Percentiles rank a stretch among this genome's conserved stretches.
Evolutionary conservation across 164 flowering plant species (phyloP).

Genomic region (Hamamelis virginiana): DNA sequence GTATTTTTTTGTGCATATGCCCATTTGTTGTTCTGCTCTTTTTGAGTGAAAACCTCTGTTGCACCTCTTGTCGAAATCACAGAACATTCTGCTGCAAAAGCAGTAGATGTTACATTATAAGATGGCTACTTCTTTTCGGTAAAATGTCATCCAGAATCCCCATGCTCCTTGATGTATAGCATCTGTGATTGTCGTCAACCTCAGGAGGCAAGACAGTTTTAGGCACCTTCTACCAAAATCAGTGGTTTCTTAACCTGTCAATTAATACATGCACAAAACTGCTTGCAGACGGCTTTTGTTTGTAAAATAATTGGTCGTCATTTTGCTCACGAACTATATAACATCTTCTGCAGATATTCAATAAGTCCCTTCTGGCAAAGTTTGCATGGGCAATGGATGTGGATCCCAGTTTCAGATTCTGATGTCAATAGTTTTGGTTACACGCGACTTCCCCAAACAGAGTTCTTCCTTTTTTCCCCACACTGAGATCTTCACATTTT

Average conservation of each 20-base stretch:
- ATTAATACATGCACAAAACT: background rate
- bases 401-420: slow-evolving; percentile 83
- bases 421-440: slow-evolving; percentile 16
- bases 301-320: background rate
- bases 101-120: too few relatives aligned
- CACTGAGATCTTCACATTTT: too few relatives aligned
- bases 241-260: background rate
- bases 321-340: background rate
- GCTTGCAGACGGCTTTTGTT: background rate
- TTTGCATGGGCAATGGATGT: slow-evolving; percentile 97
- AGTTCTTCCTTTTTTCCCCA: too few relatives aligned
- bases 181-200: too few relatives aligned
- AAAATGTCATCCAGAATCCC: too few relatives aligned
- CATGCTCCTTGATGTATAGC: too few relatives aligned
- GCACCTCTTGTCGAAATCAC: background rate
- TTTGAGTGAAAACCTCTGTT: background rate
- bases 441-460: background rate
- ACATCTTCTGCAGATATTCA: slow-evolving; percentile 65
- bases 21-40: background rate
- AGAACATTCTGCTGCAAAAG: too few relatives aligned
- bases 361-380: slow-evolving; percentile 83
- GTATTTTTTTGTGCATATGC: background rate
- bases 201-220: background rate
- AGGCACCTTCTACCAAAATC: background rate
- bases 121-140: too few relatives aligned